Base-by-base conservation (phyloP, 1,284 basidiomycete species). In the Malassezia globosa region DNA sequence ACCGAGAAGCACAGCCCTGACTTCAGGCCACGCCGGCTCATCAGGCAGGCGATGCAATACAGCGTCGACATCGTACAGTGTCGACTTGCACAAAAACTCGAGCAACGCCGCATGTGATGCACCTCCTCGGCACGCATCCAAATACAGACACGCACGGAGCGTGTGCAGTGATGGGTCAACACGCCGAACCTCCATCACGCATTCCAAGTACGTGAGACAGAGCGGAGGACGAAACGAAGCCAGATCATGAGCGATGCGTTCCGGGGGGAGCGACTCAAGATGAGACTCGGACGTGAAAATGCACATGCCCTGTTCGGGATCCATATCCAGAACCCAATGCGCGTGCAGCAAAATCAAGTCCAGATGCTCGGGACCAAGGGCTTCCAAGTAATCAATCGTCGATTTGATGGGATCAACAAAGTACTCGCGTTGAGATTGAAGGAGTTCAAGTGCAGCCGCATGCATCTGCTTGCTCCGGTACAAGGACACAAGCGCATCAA, bases 381-480 rank as follows among this genome's bases (percentile, higher is more conserved):
- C 87, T 69, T 90, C 87, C 5, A 99, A 77, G 70, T 99, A 99
- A 16, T 79, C 78, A 27, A 96, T 82, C 0, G 87, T 88, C 1
- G 88, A 87, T 14, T 77, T 76, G 24, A 94, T 78, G 66, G 84
- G 85, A 52, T 88, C 86, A 48, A 82, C 78, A 39, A 78, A 10
- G 10, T 8, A 8, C 3, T 37, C 35, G 3, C 16, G 10, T 21
- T 10, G 35, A 14, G 10, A 73, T 58, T 89, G 87, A 11, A 99
- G 76, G 36, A 96, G 77, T 18, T 78, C 76, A 51, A 97, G 74
- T 0, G 92, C 90, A 72, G 92, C 85, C 5, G 77, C 77, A 63
- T 97, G 94, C 87, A 92, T 90, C 73, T 85, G 84, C 76, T 90
- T 90, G 37, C 87, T 88, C 62, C 86, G 82, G 70, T 95, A 97